Evolutionary conservation across 2,329 filamentous ascomycete species (phyloP), one percentile per base, ranked within the genome.

Genomic region (Xylogone sp.): DNA sequence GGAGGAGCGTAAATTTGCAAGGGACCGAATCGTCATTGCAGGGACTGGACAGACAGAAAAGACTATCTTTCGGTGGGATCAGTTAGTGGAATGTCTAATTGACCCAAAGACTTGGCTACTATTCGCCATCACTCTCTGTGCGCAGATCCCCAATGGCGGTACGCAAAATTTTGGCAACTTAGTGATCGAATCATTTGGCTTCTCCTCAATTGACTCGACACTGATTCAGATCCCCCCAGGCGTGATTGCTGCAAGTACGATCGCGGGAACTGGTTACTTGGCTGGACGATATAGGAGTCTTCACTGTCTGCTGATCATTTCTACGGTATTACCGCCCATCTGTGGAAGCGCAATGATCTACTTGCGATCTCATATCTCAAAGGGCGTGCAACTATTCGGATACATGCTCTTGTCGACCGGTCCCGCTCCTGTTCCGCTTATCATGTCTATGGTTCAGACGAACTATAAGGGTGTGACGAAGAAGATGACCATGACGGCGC

Each of bases 71-170:
- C 72, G 69, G 48, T 75, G 73, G 70, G 67, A 73, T 2, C 82
- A 85, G 59, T 65, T 74, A 22, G 52, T 64, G 4, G 81, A 84
- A 62, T 81, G 78, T 46, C 62, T 84, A 0, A 49, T 69, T 9
- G 82, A 83, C 56, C 79, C 78, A 2, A 83, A 84, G 63, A 81
- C 79, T 0, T 85, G 79, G 80, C 67, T 84, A 45, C 72, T 85
- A 44, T 73, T 81, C 52, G 69, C 68, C 2, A 73, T 85, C 20
- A 72, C 75, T 20, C 54, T 84, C 27, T 21, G n/a, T 29, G 22
- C 18, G 6, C 6, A 48, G 50, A 83, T 85, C 21, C 81, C 82
- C 42, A 86, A 84, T 54, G 81, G 81, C 27, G 82, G 82, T 21
- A 81, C 79, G 0, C 76, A 80, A 57, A 79, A 75, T 57, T 83